Percentiles rank a stretch among this genome's conserved stretches.
Evolutionary conservation across 2,329 filamentous ascomycete species (phyloP).

Genomic region (Venturia pyrina): DNA sequence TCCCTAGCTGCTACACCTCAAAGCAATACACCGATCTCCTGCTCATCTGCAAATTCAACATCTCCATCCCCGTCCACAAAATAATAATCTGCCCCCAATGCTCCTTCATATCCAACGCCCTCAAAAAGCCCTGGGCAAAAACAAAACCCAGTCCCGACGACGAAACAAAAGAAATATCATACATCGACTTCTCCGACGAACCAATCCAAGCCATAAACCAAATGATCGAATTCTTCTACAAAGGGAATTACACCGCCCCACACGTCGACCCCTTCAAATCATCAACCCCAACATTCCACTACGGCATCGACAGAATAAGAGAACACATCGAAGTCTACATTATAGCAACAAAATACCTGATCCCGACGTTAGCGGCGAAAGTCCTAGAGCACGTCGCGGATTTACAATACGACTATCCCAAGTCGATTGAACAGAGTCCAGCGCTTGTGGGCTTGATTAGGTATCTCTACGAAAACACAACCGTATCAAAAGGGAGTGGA

Average conservation of each 20-base stretch:
- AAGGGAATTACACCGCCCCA: not conserved
- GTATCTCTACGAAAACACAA: not conserved
- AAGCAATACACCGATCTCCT: not conserved
- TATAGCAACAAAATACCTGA: not conserved
- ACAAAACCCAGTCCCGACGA: not conserved
- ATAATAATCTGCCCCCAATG: not conserved
- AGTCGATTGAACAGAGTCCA: not conserved
- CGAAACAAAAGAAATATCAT: not conserved
- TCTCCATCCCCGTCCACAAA: not conserved
- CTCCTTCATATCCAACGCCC: not conserved
- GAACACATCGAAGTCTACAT: not conserved
- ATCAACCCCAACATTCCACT: not conserved
- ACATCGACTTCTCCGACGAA: not conserved
- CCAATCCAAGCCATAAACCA: not conserved
- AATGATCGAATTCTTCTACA: not conserved
- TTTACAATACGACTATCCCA: not conserved
- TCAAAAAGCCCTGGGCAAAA: not conserved
- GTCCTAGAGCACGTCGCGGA: not conserved
- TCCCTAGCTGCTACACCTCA: not conserved
- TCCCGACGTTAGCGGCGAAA: not conserved
- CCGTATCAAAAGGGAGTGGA: too few relatives aligned
- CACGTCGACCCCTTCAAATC: not conserved
- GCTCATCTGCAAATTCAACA: not conserved
- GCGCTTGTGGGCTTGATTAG: not conserved
- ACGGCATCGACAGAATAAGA: not conserved